Percentiles rank a stretch among this genome's conserved stretches.
Conservation (phyloP, 495 filamentous ascomycete species). For the Aspergillus nidulans region DNA sequence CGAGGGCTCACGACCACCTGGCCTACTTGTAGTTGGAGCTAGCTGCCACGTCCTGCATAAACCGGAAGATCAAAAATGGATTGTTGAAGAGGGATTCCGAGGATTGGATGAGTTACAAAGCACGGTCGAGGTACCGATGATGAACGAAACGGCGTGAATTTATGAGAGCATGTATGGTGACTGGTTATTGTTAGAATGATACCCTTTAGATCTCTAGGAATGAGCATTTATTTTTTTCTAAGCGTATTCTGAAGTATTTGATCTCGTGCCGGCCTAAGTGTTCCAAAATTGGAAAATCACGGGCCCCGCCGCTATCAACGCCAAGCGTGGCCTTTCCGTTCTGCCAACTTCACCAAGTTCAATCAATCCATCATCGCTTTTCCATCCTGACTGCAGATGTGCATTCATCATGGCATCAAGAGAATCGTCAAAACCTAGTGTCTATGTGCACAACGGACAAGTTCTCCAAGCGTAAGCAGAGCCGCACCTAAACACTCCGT, state of each 20-base stretch:
- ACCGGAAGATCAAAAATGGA: constrained; percentile 59
- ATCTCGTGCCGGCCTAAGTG: not conserved
- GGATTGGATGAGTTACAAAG: constrained; percentile 47
- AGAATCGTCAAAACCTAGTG: constrained; percentile 25
- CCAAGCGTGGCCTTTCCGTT: constrained; percentile 5
- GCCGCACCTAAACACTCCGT: not conserved
- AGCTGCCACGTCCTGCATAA: constrained; percentile 74
- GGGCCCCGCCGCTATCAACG: not conserved
- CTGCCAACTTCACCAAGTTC: not conserved
- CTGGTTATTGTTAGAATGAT: constrained; percentile 9
- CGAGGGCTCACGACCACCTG: constrained; percentile 84
- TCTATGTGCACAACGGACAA: constrained; percentile 38
- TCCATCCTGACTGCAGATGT: not conserved
- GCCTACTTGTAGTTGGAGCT: constrained; percentile 80
- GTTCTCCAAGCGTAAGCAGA: constrained; percentile 28
- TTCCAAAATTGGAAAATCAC: constrained; percentile 7
- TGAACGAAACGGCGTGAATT: constrained; percentile 4
- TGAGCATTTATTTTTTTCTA: not conserved
- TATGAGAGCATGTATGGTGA: not conserved
- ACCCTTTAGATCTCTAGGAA: constrained; percentile 12
- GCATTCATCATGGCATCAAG: constrained; percentile 23
- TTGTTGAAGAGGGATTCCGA: constrained; percentile 84
- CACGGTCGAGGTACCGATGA: constrained; percentile 2
- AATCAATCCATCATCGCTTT: not conserved
- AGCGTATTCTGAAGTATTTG: not conserved